A percentile compares a stretch with the other conserved stretches of the same genome.
phyloP scores from a whole-genome alignment of 306 rosid genomes.

The Vigna trinervia region DNA sequence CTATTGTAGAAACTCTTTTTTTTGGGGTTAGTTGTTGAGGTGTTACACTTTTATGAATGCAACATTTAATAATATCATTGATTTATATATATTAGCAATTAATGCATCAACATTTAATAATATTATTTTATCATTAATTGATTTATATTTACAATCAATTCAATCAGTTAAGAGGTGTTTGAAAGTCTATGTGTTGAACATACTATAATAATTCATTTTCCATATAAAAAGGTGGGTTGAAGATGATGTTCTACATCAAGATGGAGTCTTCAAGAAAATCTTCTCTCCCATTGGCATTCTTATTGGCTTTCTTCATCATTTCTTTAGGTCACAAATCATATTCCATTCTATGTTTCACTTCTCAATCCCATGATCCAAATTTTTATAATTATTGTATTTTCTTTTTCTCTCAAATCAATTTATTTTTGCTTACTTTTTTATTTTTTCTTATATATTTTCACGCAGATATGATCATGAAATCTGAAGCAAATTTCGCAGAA shows the following conservation, averaged over 20 bases:
- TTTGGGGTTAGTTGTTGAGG: too few species aligned
- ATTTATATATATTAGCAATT: too few species aligned
- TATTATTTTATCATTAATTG: too few species aligned
- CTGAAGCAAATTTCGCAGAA: neutral
- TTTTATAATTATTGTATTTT: too few species aligned
- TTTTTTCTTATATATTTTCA: neutral
- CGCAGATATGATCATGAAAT: neutral
- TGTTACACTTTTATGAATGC: too few species aligned
- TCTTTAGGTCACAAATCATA: neutral
- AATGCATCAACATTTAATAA: too few species aligned
- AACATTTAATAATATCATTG: too few species aligned
- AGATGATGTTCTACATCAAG: neutral
- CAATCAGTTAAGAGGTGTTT: too few species aligned
- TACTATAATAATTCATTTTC: neutral
- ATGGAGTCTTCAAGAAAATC: neutral
- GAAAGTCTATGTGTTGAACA: too few species aligned
- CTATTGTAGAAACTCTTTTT: too few species aligned
- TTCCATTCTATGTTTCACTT: neutral
- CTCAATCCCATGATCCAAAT: neutral
- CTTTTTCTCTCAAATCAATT: neutral
- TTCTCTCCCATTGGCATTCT: neutral
- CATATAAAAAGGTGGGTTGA: neutral
- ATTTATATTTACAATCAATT: too few species aligned
- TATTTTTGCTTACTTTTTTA: neutral
- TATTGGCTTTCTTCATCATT: conserved; percentile 7